These are phyloP conservation scores for Polytolypa hystricis DNA, from an alignment of 2,329 filamentous ascomycete genomes.

Conservation along the genomic window DNA sequence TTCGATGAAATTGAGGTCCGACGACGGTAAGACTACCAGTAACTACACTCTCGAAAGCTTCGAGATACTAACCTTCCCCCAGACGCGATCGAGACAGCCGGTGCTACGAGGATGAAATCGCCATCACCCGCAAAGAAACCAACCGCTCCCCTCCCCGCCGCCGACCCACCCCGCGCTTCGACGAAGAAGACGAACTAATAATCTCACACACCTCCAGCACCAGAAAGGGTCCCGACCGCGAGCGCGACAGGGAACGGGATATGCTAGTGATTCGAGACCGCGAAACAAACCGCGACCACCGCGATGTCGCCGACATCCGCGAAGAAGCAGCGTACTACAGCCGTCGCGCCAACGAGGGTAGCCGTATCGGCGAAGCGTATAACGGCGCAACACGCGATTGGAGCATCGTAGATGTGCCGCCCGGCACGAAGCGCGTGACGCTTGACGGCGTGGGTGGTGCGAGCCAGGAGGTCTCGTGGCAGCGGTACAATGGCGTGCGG, in stretches of 20 bases:
- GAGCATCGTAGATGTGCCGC: conserved; percentile 73
- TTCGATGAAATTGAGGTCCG: conserved; percentile 47
- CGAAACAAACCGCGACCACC: conserved; percentile 5
- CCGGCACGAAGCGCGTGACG: conserved; percentile 68
- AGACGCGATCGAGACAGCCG: conserved; percentile 34
- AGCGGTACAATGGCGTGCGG: conserved; percentile 66
- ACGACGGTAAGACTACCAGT: conserved; percentile 32
- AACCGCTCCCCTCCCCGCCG: conserved; percentile 19
- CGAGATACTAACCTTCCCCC: conserved; percentile 23
- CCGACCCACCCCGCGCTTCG: conserved; percentile 14
- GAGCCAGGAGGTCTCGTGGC: conserved; percentile 67
- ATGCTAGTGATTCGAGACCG: conserved; percentile 13
- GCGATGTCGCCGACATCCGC: conserved; percentile 37
- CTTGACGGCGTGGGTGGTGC: conserved; percentile 70
- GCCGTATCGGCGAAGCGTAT: conserved; percentile 60
- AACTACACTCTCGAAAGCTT: conserved; percentile 21
- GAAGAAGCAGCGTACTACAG: conserved; percentile 52
- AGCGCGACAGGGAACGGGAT: conserved; percentile 18
- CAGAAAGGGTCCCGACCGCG: conserved; percentile 15
- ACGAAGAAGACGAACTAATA: conserved; percentile 15
- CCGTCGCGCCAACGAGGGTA: conserved; percentile 57
- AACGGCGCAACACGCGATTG: conserved; percentile 66
- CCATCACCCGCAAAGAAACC: conserved; percentile 31
- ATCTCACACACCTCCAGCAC: conserved; percentile 10
- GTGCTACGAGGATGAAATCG: conserved; percentile 54